Evolutionary conservation across 2,329 filamentous ascomycete species (phyloP).

Genomic region (Camillea tinctor): DNA sequence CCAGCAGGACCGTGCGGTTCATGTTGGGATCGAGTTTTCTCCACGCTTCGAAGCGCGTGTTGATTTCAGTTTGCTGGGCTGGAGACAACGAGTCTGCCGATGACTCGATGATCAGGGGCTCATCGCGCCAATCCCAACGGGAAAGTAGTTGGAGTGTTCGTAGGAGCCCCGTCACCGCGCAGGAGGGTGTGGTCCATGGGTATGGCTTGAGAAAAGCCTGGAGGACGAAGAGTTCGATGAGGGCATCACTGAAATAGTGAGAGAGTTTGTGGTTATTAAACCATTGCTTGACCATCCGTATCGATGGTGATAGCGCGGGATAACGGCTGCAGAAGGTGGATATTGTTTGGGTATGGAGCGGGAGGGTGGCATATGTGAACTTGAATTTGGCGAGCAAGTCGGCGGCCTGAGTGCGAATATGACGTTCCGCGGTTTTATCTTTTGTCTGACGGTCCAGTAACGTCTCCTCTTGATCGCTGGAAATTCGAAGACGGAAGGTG

Average conservation of each 20-base stretch:
- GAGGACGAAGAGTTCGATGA: conserved; percentile 80
- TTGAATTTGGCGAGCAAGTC: conserved; percentile 69
- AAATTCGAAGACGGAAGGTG: conserved; percentile 80
- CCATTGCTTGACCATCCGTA: conserved; percentile 87
- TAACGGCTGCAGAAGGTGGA: conserved; percentile 78
- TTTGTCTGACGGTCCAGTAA: conserved; percentile 77
- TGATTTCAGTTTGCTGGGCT: conserved; percentile 60
- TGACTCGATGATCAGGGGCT: conserved; percentile 79
- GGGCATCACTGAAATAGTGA: conserved; percentile 72
- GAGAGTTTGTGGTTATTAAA: conserved; percentile 79
- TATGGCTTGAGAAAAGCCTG: conserved; percentile 78
- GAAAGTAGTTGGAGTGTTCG: conserved; percentile 77
- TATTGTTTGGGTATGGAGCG: conserved; percentile 79
- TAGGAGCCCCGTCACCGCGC: conserved; percentile 75
- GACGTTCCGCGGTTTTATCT: conserved; percentile 66
- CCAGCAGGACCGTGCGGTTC: conserved; percentile 79
- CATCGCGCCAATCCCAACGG: conserved; percentile 87
- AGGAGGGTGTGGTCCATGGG: conserved; percentile 77
- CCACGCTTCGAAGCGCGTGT: conserved; percentile 77
- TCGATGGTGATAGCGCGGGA: conserved; percentile 74
- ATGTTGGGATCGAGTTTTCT: conserved; percentile 84
- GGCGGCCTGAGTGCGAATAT: conserved; percentile 66
- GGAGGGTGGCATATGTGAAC: conserved; percentile 68
- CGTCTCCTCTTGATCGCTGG: conserved; percentile 82
- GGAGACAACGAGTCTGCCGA: conserved; percentile 58